Evolutionary conservation across 2,329 filamentous ascomycete genomes (phyloP).

Genomic region (Ophiostoma triangulosporum): DNA sequence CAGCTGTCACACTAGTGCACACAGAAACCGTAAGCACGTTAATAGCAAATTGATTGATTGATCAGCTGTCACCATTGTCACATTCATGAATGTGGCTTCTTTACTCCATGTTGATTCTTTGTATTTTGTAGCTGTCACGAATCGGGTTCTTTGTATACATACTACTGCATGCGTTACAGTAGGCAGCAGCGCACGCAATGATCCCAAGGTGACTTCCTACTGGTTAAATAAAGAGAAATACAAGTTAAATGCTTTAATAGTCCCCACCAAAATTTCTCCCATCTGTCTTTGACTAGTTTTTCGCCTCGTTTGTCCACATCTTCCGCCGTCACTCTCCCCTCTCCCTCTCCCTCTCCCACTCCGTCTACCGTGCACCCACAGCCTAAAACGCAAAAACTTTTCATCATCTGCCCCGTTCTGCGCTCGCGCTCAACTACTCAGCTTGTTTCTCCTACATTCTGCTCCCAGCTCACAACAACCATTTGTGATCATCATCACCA

Average conservation of each 20-base stretch:
- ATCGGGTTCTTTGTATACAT: too few species aligned
- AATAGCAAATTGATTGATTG: too few species aligned
- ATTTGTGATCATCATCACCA: too few species aligned
- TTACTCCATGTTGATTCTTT: too few species aligned
- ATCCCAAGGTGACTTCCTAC: too few species aligned
- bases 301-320: not conserved
- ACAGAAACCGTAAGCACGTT: too few species aligned
- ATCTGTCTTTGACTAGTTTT: not conserved
- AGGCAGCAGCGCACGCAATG: too few species aligned
- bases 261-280: not conserved
- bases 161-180: too few species aligned
- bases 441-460: not conserved
- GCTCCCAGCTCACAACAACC: not conserved
- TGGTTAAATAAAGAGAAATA: not conserved
- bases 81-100: too few species aligned
- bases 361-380: not conserved
- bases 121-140: too few species aligned
- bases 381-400: not conserved
- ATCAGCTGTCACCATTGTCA: too few species aligned
- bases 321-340: not conserved
- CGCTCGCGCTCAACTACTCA: not conserved
- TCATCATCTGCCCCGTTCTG: not conserved
- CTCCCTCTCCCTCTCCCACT: not conserved
- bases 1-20: too few species aligned
- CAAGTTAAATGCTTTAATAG: not conserved